Conservation (phyloP, 1,284 basidiomycete species). For the Cryptococcus sp. region DNA sequence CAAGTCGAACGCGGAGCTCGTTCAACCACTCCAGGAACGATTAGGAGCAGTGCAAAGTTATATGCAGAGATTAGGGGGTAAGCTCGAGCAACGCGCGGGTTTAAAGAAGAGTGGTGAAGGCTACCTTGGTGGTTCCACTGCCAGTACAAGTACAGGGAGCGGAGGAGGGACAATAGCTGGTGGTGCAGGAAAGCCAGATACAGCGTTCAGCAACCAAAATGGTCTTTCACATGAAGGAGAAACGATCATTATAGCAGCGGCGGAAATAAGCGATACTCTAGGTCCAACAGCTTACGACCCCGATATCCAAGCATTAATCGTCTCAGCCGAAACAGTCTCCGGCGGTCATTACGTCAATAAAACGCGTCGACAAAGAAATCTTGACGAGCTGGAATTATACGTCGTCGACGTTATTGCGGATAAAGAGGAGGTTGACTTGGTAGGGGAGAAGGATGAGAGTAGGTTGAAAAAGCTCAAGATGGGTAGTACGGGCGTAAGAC, state of each 20-base stretch:
- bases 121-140: background rate
- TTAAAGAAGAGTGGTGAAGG: background rate
- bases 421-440: slow-evolving; percentile 27
- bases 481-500: slow-evolving; percentile 84
- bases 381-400: slow-evolving; percentile 68
- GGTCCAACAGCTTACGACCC: slow-evolving; percentile 84
- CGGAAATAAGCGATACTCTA: slow-evolving; percentile 75
- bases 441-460: slow-evolving; percentile 64
- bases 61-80: slow-evolving; percentile 48
- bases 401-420: slow-evolving; percentile 85
- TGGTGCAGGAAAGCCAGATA: too few relatives aligned
- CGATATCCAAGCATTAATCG: slow-evolving; percentile 80
- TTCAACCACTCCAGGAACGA: slow-evolving; percentile 68
- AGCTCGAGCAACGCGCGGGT: background rate
- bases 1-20: slow-evolving; percentile 69
- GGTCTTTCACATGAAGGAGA: too few relatives aligned
- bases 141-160: background rate
- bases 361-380: slow-evolving; percentile 31
- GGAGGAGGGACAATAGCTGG: background rate
- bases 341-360: slow-evolving; percentile 62
- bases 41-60: slow-evolving; percentile 64
- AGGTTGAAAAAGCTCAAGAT: slow-evolving; percentile 75
- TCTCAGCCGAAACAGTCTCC: slow-evolving; percentile 77
- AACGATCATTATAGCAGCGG: slow-evolving; percentile 55
- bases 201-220: too few relatives aligned